Percentiles rank a stretch among this genome's conserved stretches.
Conservation (phyloP, 2,329 filamentous ascomycete genomes). For the Penicillium sp. region DNA sequence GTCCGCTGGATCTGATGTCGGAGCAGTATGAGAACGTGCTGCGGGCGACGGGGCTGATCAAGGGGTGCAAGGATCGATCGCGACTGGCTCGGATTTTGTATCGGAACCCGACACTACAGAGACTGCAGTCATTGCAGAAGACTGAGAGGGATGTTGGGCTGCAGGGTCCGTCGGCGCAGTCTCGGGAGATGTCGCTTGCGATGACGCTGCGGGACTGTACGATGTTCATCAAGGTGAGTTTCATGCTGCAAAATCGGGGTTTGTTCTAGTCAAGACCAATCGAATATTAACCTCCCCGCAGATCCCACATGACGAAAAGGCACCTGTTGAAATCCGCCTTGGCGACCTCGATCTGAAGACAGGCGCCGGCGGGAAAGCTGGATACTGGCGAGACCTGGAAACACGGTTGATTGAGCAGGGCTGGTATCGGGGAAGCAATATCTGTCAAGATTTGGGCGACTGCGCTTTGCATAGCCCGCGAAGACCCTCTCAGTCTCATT, state of each 20-base stretch:
- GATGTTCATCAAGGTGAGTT: conserved; percentile 63
- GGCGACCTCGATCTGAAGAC: conserved; percentile 79
- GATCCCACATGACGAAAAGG: conserved; percentile 37
- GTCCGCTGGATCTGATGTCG: conserved; percentile 65
- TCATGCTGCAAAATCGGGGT: background rate
- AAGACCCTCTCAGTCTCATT: background rate
- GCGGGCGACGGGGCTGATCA: conserved; percentile 42
- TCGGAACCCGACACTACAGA: conserved; percentile 37
- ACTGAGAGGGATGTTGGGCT: conserved; percentile 38
- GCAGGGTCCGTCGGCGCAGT: conserved; percentile 36
- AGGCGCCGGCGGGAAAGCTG: conserved; percentile 60
- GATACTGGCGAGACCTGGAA: conserved; percentile 69
- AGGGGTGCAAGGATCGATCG: conserved; percentile 39
- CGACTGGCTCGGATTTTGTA: conserved; percentile 38
- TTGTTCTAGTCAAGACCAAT: background rate
- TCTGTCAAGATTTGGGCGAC: conserved; percentile 29
- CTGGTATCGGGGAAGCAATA: conserved; percentile 60
- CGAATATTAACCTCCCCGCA: conserved; percentile 15
- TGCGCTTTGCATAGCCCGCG: conserved; percentile 33
- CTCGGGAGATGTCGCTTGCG: conserved; percentile 60
- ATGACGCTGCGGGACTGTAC: conserved; percentile 84
- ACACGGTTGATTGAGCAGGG: conserved; percentile 62
- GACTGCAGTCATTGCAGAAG: conserved; percentile 37
- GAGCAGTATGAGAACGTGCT: conserved; percentile 45
- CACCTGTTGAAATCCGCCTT: conserved; percentile 53